Evolutionary conservation across 2,329 filamentous ascomycete genomes (phyloP).

Genomic region (Colletotrichum sp.): DNA sequence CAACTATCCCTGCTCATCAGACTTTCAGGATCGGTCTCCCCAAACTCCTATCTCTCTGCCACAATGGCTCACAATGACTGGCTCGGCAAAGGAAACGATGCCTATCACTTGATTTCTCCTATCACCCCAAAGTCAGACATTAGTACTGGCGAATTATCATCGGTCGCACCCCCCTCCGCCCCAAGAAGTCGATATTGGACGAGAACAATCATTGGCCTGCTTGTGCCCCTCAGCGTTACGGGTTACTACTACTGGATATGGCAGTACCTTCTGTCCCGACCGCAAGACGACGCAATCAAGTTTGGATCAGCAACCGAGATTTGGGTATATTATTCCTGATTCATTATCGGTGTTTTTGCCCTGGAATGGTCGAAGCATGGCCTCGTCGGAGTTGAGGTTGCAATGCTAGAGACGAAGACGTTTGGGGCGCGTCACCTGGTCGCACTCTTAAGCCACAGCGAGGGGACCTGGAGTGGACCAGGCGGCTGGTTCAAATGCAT

Average conservation of each 20-base stretch:
- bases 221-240: not conserved
- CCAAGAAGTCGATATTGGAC: not conserved
- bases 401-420: slow-evolving; percentile 2
- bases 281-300: not conserved
- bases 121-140: not conserved
- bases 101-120: not conserved
- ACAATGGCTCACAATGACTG: not conserved
- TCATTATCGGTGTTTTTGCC: slow-evolving; percentile 23
- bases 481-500: slow-evolving; percentile 15
- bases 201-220: not conserved
- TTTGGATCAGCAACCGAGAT: not conserved
- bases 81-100: not conserved
- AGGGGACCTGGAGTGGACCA: slow-evolving; percentile 13
- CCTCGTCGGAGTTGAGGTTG: slow-evolving; percentile 17
- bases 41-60: not conserved
- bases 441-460: not conserved
- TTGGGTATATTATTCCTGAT: slow-evolving; percentile 21
- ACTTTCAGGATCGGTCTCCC: not conserved
- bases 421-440: slow-evolving; percentile 6
- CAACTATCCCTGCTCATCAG: not conserved
- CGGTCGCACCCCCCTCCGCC: not conserved
- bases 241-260: not conserved
- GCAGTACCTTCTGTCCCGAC: not conserved
- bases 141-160: not conserved
- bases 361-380: slow-evolving; percentile 21